These are phyloP conservation scores for Sophora flavescens DNA, from an alignment of 306 rosid species.

Conservation along the genomic window DNA sequence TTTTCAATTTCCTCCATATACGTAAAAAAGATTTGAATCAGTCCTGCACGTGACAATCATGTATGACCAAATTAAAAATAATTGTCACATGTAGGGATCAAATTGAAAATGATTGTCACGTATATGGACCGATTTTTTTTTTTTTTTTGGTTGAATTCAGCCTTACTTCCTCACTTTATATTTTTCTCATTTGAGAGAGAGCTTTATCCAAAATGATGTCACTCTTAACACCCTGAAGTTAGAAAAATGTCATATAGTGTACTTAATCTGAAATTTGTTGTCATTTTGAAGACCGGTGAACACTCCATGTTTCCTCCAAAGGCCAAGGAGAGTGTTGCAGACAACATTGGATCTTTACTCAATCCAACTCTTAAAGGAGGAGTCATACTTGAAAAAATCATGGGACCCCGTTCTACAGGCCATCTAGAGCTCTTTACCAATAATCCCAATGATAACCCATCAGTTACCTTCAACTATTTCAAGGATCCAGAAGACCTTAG, in stretches of 20 bases:
- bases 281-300: constrained; percentile 54
- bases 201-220: too few relatives aligned
- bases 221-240: neutral
- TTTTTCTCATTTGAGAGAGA: too few relatives aligned
- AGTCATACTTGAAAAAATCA: constrained; percentile 67
- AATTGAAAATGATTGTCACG: too few relatives aligned
- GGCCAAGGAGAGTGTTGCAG: constrained; percentile 30
- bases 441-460: constrained; percentile 67
- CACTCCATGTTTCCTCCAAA: constrained; percentile 43
- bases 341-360: constrained; percentile 40
- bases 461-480: constrained; percentile 80
- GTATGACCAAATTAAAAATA: too few relatives aligned
- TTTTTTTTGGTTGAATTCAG: too few relatives aligned
- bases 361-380: constrained; percentile 62
- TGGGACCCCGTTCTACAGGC: constrained; percentile 71
- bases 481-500: constrained; percentile 71
- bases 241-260: neutral
- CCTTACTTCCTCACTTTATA: too few relatives aligned
- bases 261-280: constrained; percentile 12
- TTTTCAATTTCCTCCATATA: too few relatives aligned
- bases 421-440: constrained; percentile 62
- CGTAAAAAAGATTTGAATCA: too few relatives aligned
- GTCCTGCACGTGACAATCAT: too few relatives aligned
- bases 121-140: too few relatives aligned
- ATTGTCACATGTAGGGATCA: too few relatives aligned